Base-by-base conservation (phyloP, 2,329 filamentous ascomycete genomes). In the Dactylellina parvicollis region DNA sequence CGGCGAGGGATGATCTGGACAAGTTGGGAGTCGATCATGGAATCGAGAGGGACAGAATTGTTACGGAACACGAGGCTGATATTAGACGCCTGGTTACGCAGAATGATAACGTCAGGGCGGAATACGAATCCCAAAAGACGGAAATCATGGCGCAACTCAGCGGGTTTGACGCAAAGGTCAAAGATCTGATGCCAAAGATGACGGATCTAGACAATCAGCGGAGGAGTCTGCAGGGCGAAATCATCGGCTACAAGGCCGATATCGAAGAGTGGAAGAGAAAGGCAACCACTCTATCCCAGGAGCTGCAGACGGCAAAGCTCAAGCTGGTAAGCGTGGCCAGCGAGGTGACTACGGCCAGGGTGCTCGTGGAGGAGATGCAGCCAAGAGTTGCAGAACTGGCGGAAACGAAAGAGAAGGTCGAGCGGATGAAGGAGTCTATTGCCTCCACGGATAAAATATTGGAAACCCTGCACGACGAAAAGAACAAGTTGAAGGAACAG, bases 1-100 rank as follows among this genome's bases (percentile, higher is more conserved):
- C 56, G 14, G 56, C 62, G 20, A 28, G 44, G 5, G 65, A 67
- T 20, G 62, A 67, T 28, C 30, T 67, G 4, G 52, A 67, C 32
- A 59, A 56, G n/a, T 20, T 67, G 4, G 3, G n/a, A 10, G 10
- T 36, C n/a, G 60, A 50, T 30, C 61, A 66, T 18, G 32, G 30
- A 8, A 44, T 52, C 26, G 61, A 66, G 14, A 28, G 30, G 32
- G 61, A 57, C 3, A 28, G 42, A 3, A 14, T 57, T 4, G 14
- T n/a, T 7, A 56, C 52, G 2, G 62, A 67, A 16, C 34, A 67
- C 16, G 3, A 28, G 5, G 38, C 44, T 2, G 52, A 59, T 10
- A 52, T 42, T 22, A 42, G 44, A 4, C 16, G 52, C 12, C 10
- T 67, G 20, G 36, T 32, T 9, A 20, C 30, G 7, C 22, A 52